Base-by-base conservation (phyloP, 495 filamentous ascomycete genomes). In the Hypomontagnella monticulosa region DNA sequence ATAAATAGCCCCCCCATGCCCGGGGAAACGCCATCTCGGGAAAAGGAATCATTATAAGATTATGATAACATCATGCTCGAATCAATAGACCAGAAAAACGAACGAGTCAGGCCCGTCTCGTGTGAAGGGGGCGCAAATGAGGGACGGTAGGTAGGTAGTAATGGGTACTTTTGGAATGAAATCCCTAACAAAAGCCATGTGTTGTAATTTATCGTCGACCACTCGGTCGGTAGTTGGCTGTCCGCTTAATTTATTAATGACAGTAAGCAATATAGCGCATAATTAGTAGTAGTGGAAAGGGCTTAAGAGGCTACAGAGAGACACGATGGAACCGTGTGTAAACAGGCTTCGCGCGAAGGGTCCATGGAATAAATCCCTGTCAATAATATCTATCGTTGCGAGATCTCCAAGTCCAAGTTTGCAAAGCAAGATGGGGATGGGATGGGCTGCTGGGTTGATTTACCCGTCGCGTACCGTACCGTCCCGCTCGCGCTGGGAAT, bases 381-480 rank as follows among this genome's bases (percentile, higher is more conserved):
- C 27, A 6, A 12, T 55, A n/a, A n/a, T n/a, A n/a, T n/a, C n/a
- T n/a, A 20, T 59, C 54, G 55, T 60, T 60, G 40, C 56, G 37
- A 63, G 66, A 69, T 69, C 59, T 57, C 55, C 66, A 57, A 69
- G 60, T 61, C 41, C 49, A 66, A 49, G 42, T 15, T 50, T 50
- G 7, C 16, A 53, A 44, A 55, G 34, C 27, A 59, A 37, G 15
- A 53, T 49, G 47, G 41, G 33, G 55, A 62, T 52, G 23, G 23
- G 23, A 27, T 27, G 23, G 52, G 58, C 19, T 44, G 23, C 2
- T 27, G 23, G 52, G 58, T 32, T 44, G 53, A 59, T 68, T 63
- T 68, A 68, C 58, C 58, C 65, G 58, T 59, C 49, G 54, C 66
- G 54, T 59, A 63, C 59, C 66, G 66, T 68, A 48, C 65, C 65